These are phyloP conservation scores for Aspergillus pseudoviridinutans DNA, from an alignment of 2,329 filamentous ascomycete genomes.

Conservation along the genomic window DNA sequence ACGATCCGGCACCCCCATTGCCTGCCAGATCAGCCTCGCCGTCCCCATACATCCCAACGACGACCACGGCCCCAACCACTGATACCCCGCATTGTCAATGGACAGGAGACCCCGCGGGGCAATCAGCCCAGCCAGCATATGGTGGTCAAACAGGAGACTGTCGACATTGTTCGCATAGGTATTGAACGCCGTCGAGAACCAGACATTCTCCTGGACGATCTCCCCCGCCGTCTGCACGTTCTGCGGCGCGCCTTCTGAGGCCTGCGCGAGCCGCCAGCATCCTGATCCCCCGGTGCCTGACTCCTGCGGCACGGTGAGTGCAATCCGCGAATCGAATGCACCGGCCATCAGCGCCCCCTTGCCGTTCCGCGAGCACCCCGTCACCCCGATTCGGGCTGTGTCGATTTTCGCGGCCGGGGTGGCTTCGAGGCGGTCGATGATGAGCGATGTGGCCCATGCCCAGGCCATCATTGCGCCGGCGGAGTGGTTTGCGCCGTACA, in stretches of 20 bases:
- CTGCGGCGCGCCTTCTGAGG: constrained; percentile 49
- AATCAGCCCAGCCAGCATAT: constrained; percentile 54
- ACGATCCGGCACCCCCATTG: constrained; percentile 8
- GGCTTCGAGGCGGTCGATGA: constrained; percentile 57
- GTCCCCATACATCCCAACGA: constrained; percentile 5
- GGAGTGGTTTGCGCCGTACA: constrained; percentile 54
- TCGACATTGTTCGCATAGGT: constrained; percentile 46
- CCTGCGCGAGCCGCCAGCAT: constrained; percentile 57
- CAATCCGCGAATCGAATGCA: constrained; percentile 56
- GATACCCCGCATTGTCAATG: constrained; percentile 4
- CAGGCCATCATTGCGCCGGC: constrained; percentile 59
- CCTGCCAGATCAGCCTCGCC: constrained; percentile 1
- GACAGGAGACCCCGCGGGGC: constrained; percentile 52
- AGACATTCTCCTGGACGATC: constrained; percentile 60
- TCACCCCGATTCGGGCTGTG: constrained; percentile 51
- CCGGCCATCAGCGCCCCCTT: constrained; percentile 62
- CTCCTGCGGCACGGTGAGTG: constrained; percentile 60
- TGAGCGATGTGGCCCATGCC: constrained; percentile 60
- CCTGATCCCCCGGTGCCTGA: constrained; percentile 59
- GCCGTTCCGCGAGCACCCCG: constrained; percentile 61
- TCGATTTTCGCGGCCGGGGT: constrained; percentile 48
- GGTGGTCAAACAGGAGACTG: constrained; percentile 54
- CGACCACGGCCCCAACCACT: constrained; percentile 7
- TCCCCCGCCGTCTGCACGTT: constrained; percentile 59
- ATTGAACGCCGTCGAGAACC: constrained; percentile 58